phyloP scores from a whole-genome alignment of 441 rosid genomes.

The Bocquillonia castaneifolia region DNA sequence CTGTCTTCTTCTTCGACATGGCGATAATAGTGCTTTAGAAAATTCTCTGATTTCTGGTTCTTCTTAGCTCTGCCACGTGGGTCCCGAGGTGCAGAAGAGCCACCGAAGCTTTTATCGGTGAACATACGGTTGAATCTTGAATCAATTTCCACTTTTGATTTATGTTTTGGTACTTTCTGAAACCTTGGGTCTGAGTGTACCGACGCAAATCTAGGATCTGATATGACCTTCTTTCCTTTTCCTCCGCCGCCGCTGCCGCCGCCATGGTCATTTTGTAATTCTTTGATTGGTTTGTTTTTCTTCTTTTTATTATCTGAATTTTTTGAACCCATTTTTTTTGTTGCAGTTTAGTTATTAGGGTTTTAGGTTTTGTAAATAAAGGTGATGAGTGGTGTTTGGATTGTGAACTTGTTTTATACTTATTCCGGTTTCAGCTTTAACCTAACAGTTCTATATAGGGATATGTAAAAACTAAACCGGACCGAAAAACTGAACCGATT shows the following conservation, averaged over 20 bases:
- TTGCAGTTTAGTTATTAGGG: not conserved
- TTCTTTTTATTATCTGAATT: slow-evolving; percentile 23
- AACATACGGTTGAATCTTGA: slow-evolving; percentile 59
- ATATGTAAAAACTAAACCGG: too few species aligned
- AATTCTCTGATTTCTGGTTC: slow-evolving; percentile 26
- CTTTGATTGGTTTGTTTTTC: slow-evolving; percentile 16
- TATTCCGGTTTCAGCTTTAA: not conserved
- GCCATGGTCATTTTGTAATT: not conserved
- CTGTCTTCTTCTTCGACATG: slow-evolving; percentile 32
- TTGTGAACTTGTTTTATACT: not conserved
- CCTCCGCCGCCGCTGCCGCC: not conserved
- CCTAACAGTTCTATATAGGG: too few species aligned
- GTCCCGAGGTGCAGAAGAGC: slow-evolving; percentile 55
- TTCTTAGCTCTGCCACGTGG: slow-evolving; percentile 69
- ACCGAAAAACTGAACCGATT: too few species aligned
- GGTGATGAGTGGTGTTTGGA: not conserved
- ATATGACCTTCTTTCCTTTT: slow-evolving; percentile 29
- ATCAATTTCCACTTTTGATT: slow-evolving; percentile 65
- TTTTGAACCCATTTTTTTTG: slow-evolving; percentile 47
- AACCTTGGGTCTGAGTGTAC: slow-evolving; percentile 76
- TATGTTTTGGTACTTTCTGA: slow-evolving; percentile 53
- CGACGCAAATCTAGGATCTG: slow-evolving; percentile 61
- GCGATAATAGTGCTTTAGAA: slow-evolving; percentile 64
- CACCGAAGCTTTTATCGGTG: slow-evolving; percentile 47
- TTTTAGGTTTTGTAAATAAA: not conserved